phyloP scores from a whole-genome alignment of 345 rosid species.

The Euphorbia tirucalli region DNA sequence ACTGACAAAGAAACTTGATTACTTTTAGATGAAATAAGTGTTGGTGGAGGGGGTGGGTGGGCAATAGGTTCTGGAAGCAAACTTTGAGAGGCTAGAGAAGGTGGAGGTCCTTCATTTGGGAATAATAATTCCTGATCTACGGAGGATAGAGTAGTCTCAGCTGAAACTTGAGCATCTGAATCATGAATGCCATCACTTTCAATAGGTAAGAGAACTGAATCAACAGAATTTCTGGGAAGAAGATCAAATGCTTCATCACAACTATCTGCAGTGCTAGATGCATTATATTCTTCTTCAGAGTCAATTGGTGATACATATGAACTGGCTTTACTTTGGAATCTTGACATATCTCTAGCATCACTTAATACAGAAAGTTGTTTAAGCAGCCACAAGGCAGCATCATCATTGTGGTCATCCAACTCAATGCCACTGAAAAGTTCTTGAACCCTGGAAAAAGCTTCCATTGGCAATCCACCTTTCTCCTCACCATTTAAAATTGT shows the following conservation, averaged over 20 bases:
- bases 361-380: slow-evolving; percentile 80
- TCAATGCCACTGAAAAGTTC: slow-evolving; percentile 90
- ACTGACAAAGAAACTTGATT: not conserved
- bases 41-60: slow-evolving; percentile 18
- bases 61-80: slow-evolving; percentile 19
- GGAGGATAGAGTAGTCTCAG: slow-evolving; percentile 29
- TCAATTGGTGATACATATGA: slow-evolving; percentile 65
- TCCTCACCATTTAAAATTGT: slow-evolving; percentile 82
- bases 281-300: slow-evolving; percentile 90
- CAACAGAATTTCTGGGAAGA: slow-evolving; percentile 38
- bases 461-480: slow-evolving; percentile 96
- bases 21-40: not conserved
- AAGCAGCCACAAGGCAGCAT: slow-evolving; percentile 93
- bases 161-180: slow-evolving; percentile 33
- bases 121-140: slow-evolving; percentile 29
- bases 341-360: slow-evolving; percentile 80
- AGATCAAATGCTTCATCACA: slow-evolving; percentile 84
- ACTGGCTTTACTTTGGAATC: slow-evolving; percentile 63
- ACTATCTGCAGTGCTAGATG: slow-evolving; percentile 92
- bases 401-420: slow-evolving; percentile 80
- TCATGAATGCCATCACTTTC: slow-evolving; percentile 43
- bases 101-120: slow-evolving; percentile 28
- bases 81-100: slow-evolving; percentile 29
- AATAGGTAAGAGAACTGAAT: slow-evolving; percentile 33
- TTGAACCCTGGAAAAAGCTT: slow-evolving; percentile 96